Base-by-base conservation (phyloP, 2,329 filamentous ascomycete species). In the Geosmithia flava region DNA sequence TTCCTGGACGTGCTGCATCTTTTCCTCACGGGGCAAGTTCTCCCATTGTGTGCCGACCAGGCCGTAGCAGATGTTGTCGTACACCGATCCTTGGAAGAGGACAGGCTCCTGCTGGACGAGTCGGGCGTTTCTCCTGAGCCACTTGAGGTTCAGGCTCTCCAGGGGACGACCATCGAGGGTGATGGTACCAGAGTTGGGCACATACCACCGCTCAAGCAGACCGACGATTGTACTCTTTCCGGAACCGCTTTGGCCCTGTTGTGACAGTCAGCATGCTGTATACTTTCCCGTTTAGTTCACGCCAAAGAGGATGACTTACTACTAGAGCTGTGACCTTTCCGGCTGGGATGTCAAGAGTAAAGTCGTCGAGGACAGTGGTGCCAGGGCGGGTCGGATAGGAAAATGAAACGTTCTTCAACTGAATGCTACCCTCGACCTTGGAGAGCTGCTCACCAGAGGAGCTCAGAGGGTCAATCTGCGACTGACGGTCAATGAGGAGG, bases 21-120 rank as follows among this genome's bases (percentile, higher is more conserved):
- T 80, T 58, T 78, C 78, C 46, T 90, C 83, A 20, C 58, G 17
- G 0, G 45, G 17, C 2, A 47, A 42, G 3, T 45, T 33, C 49
- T 76, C 70, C 8, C 45, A 55, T 44, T 62, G 49, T 1, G 90
- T 94, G 45, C 93, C 93, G 52, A 95, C 88, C 15, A 97, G 71
- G 49, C 93, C 93, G 55, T 95, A 82, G 17, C 77, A 74, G 57
- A 98, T 95, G 63, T 96, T 97, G 48, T 87, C 77, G 60, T 77
- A 90, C 58, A 97, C 95, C 0, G 87, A 90, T 0, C 86, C 91
- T 48, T 83, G 83, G 62, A 97, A 97, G 0, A 97, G 76, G 0
- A 87, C 84, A 1, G 93, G 91, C 59, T 98, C 93, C 62, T 63
- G 62, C 42, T 67, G 65, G 10, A 67, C 65, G 15, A 67, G 63